Evolutionary conservation across 2,329 filamentous ascomycete species (phyloP), one percentile per base, ranked within the genome.

Genomic region (Harringtonia aguacate): DNA sequence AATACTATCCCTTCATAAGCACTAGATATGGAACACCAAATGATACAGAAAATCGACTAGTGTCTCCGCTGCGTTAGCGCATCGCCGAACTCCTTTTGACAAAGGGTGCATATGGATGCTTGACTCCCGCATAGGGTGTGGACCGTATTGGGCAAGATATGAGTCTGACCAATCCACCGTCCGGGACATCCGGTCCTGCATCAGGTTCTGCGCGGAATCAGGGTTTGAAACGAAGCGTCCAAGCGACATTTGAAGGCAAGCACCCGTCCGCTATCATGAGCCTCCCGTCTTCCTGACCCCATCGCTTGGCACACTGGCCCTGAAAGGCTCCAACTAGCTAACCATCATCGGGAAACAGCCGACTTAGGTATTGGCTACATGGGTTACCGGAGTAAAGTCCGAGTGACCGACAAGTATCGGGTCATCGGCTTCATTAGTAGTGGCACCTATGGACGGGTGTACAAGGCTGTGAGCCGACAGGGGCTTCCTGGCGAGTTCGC

Each of bases 361-460:
- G 74, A 78, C 55, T 67, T 72, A 47, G 67, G 68, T 43, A 58
- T 56, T 40, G 64, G 66, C 36, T 60, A 62, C 31, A 58, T 71
- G 13, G 65, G 66, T 14, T 84, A 83, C 58, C 76, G 79, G 58
- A 78, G 77, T 60, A 95, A 95, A 64, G 85, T 92, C 50, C 82
- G 86, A 50, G 87, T 97, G 46, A 83, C 84, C 48, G 90, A 97
- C 63, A 84, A 85, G 53, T 98, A 97, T 66, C 88, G 92, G 55
- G 92, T 98, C 55, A 83, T 98, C 45, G 92, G 92, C 36, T 98
- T 98, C 70, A 98, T 98, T 56, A 95, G 87, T 60, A 95, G 87
- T 54, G 92, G 92, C 38, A 98, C 92, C 15, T 98, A 98, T 75
- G 92, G 92, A 30, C 83, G 92, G 28, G 92, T 98, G 8, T 98